Conservation (phyloP, 2,329 filamentous ascomycete species). For the Trichophyton schoenleinii region DNA sequence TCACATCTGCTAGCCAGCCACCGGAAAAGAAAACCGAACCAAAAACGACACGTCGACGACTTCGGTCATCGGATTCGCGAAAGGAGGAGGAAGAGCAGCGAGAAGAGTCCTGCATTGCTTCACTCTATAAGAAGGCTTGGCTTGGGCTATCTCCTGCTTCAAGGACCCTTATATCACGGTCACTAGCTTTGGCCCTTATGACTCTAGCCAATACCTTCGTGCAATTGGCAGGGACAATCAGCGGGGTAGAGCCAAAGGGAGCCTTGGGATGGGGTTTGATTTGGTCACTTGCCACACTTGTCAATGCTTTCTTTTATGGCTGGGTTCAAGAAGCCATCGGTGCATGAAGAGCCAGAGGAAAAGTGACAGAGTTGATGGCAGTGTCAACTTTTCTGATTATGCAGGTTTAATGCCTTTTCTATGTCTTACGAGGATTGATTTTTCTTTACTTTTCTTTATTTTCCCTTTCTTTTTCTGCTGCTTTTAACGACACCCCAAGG, state of each 20-base stretch:
- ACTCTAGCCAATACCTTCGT: conserved; percentile 47
- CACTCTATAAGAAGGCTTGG: conserved; percentile 47
- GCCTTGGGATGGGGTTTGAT: conserved; percentile 60
- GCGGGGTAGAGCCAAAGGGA: conserved; percentile 57
- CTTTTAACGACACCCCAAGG: background rate
- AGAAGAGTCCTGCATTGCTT: conserved; percentile 57
- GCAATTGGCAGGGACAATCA: conserved; percentile 53
- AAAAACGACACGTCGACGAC: background rate
- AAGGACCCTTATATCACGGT: conserved; percentile 53
- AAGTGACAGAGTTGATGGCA: background rate
- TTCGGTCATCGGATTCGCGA: conserved; percentile 12
- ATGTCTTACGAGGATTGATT: background rate
- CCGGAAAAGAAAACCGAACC: conserved; percentile 13
- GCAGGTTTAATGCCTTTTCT: background rate
- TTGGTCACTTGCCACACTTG: conserved; percentile 49
- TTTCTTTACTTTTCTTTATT: background rate
- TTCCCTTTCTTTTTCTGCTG: background rate
- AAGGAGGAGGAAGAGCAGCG: conserved; percentile 40
- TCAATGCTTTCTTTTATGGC: conserved; percentile 22
- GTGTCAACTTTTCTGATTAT: background rate
- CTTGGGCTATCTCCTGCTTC: conserved; percentile 49
- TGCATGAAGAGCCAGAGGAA: background rate
- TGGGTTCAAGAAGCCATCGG: conserved; percentile 32
- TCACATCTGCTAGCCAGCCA: conserved; percentile 38
- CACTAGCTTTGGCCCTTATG: conserved; percentile 37